A percentile compares a stretch with the other conserved stretches of the same genome.
Evolutionary conservation across 129 eudicot genomes (phyloP).

Genomic region (Flaveria robusta): DNA sequence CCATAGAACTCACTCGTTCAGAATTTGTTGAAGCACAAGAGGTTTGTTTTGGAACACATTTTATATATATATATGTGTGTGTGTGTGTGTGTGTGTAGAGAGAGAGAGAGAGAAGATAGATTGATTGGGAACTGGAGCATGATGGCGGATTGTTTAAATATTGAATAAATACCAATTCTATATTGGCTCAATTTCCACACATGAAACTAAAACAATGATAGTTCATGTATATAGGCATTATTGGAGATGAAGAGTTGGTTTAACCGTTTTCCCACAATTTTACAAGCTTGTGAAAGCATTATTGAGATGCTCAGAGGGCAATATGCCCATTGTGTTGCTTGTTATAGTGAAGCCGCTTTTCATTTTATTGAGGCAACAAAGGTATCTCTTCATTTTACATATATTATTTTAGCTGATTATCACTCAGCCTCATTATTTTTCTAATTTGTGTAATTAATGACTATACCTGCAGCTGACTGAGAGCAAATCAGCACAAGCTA

Average conservation of each 20-base stretch:
- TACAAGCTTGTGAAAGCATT: constrained; percentile 84
- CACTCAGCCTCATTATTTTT: not conserved
- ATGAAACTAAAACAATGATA: constrained; percentile 8
- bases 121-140: constrained; percentile 13
- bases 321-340: constrained; percentile 87
- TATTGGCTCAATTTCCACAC: not conserved
- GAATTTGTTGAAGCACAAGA: constrained; percentile 95
- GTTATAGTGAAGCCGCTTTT: constrained; percentile 81
- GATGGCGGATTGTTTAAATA: not conserved
- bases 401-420: not conserved
- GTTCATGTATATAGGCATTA: constrained; percentile 62
- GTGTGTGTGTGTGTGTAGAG: not conserved
- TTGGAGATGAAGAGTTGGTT: constrained; percentile 83
- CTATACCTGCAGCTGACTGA: constrained; percentile 65
- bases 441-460: not conserved
- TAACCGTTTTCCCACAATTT: constrained; percentile 83
- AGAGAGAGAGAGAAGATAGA: not conserved
- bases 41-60: constrained; percentile 46
- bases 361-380: constrained; percentile 89
- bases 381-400: constrained; percentile 41
- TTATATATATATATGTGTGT: not conserved
- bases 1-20: constrained; percentile 88
- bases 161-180: not conserved
- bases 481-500: constrained; percentile 86
- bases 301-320: constrained; percentile 97